A percentile compares a stretch with the other conserved stretches of the same genome.
phyloP scores from a whole-genome alignment of 176 grass and related monocot genomes.

The Phoenix roebelenii region DNA sequence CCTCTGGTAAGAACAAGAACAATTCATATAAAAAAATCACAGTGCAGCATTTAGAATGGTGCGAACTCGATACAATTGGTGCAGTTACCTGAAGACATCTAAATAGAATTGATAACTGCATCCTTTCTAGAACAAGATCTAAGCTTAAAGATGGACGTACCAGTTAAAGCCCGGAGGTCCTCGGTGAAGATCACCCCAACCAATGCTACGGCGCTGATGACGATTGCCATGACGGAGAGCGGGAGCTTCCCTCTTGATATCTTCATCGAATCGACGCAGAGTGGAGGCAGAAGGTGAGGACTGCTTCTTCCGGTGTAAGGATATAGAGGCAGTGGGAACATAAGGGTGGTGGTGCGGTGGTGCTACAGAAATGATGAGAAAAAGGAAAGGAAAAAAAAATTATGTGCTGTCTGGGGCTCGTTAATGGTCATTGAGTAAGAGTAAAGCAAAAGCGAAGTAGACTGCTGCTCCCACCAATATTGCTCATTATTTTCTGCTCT shows the following conservation, averaged over 20 bases:
- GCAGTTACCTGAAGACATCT: constrained; percentile 10
- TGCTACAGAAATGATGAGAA: too few species aligned
- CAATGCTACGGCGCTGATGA: constrained; percentile 53
- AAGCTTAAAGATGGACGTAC: constrained; percentile 34
- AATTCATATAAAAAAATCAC: neutral
- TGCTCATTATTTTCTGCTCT: too few species aligned
- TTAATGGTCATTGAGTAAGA: too few species aligned
- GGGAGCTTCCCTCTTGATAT: constrained; percentile 33
- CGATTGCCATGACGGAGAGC: constrained; percentile 39
- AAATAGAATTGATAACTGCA: constrained; percentile 24
- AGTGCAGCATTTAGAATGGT: neutral
- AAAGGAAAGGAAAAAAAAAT: too few species aligned
- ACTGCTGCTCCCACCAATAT: too few species aligned
- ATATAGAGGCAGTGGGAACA: too few species aligned
- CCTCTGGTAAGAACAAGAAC: constrained; percentile 13
- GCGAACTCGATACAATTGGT: neutral
- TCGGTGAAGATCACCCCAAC: constrained; percentile 63
- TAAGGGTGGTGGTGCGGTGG: too few species aligned
- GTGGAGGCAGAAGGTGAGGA: constrained; percentile 9
- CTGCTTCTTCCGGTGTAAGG: neutral
- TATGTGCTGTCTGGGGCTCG: too few species aligned
- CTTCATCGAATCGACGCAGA: constrained; percentile 26
- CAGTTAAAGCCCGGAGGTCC: constrained; percentile 50
- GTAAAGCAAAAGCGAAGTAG: too few species aligned
- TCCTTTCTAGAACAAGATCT: constrained; percentile 26